A percentile compares a stretch with the other conserved stretches of the same genome.
Evolutionary conservation across 2,329 filamentous ascomycete genomes (phyloP).

Genomic region (Aspergillus novofumigatus): DNA sequence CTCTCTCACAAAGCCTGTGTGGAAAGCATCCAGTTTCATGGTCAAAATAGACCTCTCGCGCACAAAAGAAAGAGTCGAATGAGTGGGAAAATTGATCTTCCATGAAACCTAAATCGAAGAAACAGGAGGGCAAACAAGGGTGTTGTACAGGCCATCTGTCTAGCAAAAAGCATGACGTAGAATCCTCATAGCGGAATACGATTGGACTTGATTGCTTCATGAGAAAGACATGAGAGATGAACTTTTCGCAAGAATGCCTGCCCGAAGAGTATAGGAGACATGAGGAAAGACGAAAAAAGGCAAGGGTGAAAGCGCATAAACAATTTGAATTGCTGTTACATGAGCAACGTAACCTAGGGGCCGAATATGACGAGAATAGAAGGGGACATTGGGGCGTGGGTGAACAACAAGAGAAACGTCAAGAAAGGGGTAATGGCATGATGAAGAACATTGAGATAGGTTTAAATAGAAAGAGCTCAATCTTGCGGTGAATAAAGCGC

Average conservation of each 20-base stretch:
- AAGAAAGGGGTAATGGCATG: constrained; percentile 7
- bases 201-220: constrained; percentile 38
- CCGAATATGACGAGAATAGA: constrained; percentile 16
- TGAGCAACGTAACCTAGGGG: constrained; percentile 29
- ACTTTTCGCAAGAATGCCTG: constrained; percentile 46
- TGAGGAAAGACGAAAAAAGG: constrained; percentile 14
- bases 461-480: constrained; percentile 27
- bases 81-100: constrained; percentile 14
- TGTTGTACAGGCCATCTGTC: constrained; percentile 36
- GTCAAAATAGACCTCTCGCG: constrained; percentile 7
- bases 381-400: constrained; percentile 12
- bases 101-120: constrained; percentile 18
- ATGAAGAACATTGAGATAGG: constrained; percentile 13
- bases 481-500: constrained; percentile 37
- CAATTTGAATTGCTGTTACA: constrained; percentile 37
- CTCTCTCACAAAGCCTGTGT: constrained; percentile 1
- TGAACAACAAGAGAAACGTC: constrained; percentile 6
- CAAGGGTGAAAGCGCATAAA: constrained; percentile 24
- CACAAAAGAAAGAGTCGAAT: constrained; percentile 7
- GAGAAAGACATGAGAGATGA: constrained; percentile 26
- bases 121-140: constrained; percentile 17
- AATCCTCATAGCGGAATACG: constrained; percentile 32
- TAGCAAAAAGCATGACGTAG: constrained; percentile 30
- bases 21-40: constrained; percentile 7
- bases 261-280: constrained; percentile 33